These are phyloP conservation scores for Macrophomina phaseolina DNA, from an alignment of 2,329 filamentous ascomycete genomes.

Conservation along the genomic window DNA sequence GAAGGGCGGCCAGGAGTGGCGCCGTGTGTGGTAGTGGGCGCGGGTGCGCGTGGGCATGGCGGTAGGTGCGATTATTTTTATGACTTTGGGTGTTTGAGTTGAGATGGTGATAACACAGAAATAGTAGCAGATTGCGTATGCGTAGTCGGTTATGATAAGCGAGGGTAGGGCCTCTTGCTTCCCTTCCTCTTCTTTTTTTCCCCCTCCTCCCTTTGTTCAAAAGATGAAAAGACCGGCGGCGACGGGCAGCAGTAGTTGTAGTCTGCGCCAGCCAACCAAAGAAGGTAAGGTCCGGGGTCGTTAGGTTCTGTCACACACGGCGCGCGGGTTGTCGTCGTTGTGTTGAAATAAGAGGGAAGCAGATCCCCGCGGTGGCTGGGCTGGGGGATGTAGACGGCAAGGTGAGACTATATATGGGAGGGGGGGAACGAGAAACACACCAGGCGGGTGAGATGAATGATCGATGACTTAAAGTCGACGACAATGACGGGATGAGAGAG, in stretches of 20 bases:
- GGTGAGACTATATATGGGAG: constrained; percentile 1
- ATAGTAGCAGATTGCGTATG: too few species aligned
- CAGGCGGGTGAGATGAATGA: neutral
- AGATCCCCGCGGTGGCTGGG: neutral
- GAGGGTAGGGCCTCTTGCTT: neutral
- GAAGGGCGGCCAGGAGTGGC: constrained; percentile 25
- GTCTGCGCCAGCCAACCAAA: neutral
- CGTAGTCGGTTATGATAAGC: neutral
- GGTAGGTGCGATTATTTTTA: neutral
- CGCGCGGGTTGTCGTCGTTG: neutral
- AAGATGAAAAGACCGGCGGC: neutral
- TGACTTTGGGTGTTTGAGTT: neutral
- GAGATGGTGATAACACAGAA: neutral
- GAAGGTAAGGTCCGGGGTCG: neutral
- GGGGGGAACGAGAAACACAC: neutral
- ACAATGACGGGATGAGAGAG: neutral
- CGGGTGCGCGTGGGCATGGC: neutral
- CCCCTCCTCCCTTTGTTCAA: neutral
- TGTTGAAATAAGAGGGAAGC: neutral
- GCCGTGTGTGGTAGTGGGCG: constrained; percentile 9
- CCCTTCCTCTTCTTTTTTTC: neutral
- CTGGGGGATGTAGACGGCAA: neutral
- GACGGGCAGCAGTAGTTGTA: neutral
- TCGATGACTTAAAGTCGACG: neutral
- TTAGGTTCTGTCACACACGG: neutral